Percentiles rank a stretch among this genome's conserved stretches.
phyloP scores from a whole-genome alignment of 2,329 filamentous ascomycete species.

The Aspergillus sergii region DNA sequence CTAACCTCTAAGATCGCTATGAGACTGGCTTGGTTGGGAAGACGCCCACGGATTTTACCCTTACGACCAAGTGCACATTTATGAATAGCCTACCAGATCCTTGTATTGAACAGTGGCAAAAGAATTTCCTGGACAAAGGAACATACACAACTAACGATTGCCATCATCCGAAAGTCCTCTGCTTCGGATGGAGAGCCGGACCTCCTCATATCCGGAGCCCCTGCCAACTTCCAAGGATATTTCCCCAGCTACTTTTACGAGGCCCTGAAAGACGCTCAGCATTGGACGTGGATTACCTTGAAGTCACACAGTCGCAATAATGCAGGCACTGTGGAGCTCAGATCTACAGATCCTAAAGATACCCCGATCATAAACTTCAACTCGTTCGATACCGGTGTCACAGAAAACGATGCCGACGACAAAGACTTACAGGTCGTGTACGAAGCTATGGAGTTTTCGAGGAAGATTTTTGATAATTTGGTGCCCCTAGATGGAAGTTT shows the following conservation, averaged over 20 bases:
- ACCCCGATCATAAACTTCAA: slow-evolving; percentile 65
- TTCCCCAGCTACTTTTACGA: slow-evolving; percentile 46
- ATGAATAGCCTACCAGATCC: slow-evolving; percentile 36
- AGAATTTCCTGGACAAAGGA: slow-evolving; percentile 41
- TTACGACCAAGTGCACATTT: slow-evolving; percentile 36
- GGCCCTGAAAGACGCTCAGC: slow-evolving; percentile 40
- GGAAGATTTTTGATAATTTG: slow-evolving; percentile 48
- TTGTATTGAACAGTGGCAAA: slow-evolving; percentile 48
- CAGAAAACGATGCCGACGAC: slow-evolving; percentile 45
- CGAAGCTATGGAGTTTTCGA: slow-evolving; percentile 59
- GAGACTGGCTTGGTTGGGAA: slow-evolving; percentile 56
- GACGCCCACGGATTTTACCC: slow-evolving; percentile 35
- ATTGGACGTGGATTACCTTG: slow-evolving; percentile 54
- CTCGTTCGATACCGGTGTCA: slow-evolving; percentile 50
- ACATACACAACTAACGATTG: slow-evolving; percentile 53
- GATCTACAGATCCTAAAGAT: slow-evolving; percentile 63
- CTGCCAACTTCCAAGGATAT: slow-evolving; percentile 58
- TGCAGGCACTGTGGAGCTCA: slow-evolving; percentile 63
- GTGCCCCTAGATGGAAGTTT: slow-evolving; percentile 50
- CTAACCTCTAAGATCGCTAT: slow-evolving; percentile 65
- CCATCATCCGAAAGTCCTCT: slow-evolving; percentile 42
- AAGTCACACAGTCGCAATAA: slow-evolving; percentile 65
- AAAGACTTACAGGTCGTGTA: slow-evolving; percentile 56
- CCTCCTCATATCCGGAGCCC: slow-evolving; percentile 58
- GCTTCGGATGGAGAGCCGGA: slow-evolving; percentile 52